Evolutionary conservation across 148 eudicot species (phyloP).

Genomic region (Hydrangea macrophylla): DNA sequence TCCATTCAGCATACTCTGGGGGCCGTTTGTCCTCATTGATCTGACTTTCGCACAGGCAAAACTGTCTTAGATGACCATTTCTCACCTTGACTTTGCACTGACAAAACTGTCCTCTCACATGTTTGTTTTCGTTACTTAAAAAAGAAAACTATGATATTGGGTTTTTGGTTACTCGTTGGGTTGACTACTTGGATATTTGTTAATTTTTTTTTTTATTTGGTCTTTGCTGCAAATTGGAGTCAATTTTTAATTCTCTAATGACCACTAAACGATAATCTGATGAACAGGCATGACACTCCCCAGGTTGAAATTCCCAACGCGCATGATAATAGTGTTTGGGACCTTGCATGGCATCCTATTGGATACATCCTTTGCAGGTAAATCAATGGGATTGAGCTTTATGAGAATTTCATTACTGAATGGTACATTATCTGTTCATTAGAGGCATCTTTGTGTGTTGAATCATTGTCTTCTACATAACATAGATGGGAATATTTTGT

Average conservation of each 20-base stretch:
- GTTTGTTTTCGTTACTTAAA: no score
- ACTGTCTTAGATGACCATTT: no score
- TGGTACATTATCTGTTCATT: not conserved
- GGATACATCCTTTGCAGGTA: slow-evolving; percentile 97
- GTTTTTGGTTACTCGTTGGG: no score
- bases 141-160: no score
- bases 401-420: not conserved
- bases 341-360: slow-evolving; percentile 98
- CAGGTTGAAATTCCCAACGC: slow-evolving; percentile 87
- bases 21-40: no score
- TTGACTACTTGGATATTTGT: no score
- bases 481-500: not conserved
- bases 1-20: no score
- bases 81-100: no score
- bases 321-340: slow-evolving; percentile 95
- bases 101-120: no score
- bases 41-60: no score
- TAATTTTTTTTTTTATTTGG: no score
- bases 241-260: not conserved
- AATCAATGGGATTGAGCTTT: slow-evolving; percentile 5
- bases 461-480: not conserved
- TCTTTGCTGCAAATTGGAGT: no score
- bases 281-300: slow-evolving; percentile 85
- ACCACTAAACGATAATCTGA: slow-evolving; percentile 12
- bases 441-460: not conserved